phyloP scores from a whole-genome alignment of 129 eudicot species.

The Centrapalus pauciflorus region DNA sequence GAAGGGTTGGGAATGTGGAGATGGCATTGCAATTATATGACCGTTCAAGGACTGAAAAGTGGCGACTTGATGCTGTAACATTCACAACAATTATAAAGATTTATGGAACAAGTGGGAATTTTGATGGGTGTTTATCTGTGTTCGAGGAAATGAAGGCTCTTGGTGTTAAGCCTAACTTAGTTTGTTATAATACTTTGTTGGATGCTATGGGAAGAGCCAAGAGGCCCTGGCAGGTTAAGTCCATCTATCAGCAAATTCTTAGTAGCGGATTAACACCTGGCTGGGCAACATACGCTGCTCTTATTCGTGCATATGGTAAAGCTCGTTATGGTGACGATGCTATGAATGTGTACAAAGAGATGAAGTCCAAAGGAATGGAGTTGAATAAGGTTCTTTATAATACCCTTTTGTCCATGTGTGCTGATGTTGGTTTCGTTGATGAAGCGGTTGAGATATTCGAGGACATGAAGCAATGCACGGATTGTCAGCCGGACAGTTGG shows the following conservation, averaged over 20 bases:
- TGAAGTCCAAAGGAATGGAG: slow-evolving; percentile 68
- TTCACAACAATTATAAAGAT: slow-evolving; percentile 64
- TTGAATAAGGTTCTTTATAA: slow-evolving; percentile 62
- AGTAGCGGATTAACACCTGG: slow-evolving; percentile 52
- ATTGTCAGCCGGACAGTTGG: slow-evolving; percentile 73
- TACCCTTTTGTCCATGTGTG: slow-evolving; percentile 76
- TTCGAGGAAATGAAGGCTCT: slow-evolving; percentile 95
- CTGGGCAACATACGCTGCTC: slow-evolving; percentile 72
- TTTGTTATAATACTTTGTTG: slow-evolving; percentile 59
- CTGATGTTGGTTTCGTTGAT: slow-evolving; percentile 67
- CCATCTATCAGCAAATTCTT: slow-evolving; percentile 65
- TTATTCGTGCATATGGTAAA: slow-evolving; percentile 63
- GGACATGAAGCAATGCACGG: slow-evolving; percentile 62
- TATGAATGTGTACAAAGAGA: slow-evolving; percentile 63
- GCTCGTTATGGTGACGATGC: slow-evolving; percentile 85
- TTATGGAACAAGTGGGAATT: slow-evolving; percentile 57
- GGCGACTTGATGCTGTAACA: slow-evolving; percentile 70
- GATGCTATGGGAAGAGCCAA: slow-evolving; percentile 96
- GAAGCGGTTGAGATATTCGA: slow-evolving; percentile 62
- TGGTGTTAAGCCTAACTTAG: slow-evolving; percentile 56
- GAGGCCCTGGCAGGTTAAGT: slow-evolving; percentile 93
- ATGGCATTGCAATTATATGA: slow-evolving; percentile 78
- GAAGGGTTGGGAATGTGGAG: slow-evolving; percentile 64
- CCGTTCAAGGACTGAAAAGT: slow-evolving; percentile 68
- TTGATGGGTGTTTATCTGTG: slow-evolving; percentile 87